Evolutionary conservation across 2,329 filamentous ascomycete species (phyloP), one percentile per base, ranked within the genome.

Genomic region (Aspergillus calidoustus): DNA sequence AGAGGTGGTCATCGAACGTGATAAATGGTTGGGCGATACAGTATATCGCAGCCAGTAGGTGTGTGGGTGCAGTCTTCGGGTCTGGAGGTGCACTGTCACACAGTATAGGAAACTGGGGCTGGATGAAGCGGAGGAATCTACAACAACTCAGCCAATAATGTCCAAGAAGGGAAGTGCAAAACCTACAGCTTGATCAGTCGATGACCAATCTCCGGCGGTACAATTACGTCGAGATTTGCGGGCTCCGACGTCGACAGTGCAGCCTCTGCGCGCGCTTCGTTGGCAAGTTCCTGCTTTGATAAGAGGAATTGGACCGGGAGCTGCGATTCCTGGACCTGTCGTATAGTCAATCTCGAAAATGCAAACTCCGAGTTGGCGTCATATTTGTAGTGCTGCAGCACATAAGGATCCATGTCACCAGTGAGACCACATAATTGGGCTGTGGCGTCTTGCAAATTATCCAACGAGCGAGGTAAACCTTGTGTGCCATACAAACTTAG

Each of bases 361-460:
- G 41, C 5, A 8, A 59, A 54, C n/a, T 59, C 49, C 6, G 23
- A 17, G 13, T 19, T 59, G 22, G 22, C 25, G 13, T 59, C 57
- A 7, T 53, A 59, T 11, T 47, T 25, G 19, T 59, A 59, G 25
- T 59, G 57, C 23, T 38, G 57, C 6, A 59, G 38, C 7, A 59
- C 57, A 28, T 59, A 53, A 19, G 57, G 57, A 53, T 59, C 57
- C 57, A 59, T 59, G n/a, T 59, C 57, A 17, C 57, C 50, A 7
- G 57, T 48, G 8, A 59, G 15, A 9, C 57, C 57, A 30, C 57
- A 59, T n/a, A 59, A 13, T 49, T 59, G 57, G 31, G 31, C 31
- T 11, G 31, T 38, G 31, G 31, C 31, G 8, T 38, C 31, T 38
- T 38, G 31, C 31, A 38, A 13, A 38, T 38, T 38, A 38, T 38